Evolutionary conservation across 2,329 filamentous ascomycete genomes (phyloP).

Genomic region (Cadophora luteo-olivacea): DNA sequence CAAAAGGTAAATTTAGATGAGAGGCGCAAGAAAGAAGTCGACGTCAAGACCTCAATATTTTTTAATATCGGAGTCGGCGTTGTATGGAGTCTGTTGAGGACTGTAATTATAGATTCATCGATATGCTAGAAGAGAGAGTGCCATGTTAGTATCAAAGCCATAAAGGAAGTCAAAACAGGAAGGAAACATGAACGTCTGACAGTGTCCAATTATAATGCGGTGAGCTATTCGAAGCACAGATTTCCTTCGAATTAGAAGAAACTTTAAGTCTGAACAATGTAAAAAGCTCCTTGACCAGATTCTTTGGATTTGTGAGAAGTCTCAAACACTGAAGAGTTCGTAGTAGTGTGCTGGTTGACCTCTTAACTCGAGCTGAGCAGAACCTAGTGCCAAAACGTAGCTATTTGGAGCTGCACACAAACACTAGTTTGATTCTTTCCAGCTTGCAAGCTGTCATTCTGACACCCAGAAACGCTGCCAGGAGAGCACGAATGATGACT

Average conservation of each 20-base stretch:
- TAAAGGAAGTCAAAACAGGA: not conserved
- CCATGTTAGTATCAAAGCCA: not conserved
- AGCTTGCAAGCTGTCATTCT: not conserved
- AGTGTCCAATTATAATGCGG: not conserved
- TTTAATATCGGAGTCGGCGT: not conserved
- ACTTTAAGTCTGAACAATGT: not conserved
- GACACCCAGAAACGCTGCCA: not conserved
- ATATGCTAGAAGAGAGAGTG: not conserved
- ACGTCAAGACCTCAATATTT: not conserved
- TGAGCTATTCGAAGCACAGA: not conserved
- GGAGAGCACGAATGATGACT: not conserved
- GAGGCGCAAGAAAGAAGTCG: not conserved
- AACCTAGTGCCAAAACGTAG: not conserved
- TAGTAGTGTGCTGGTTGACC: not conserved
- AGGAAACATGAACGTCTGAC: not conserved
- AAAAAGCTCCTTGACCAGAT: not conserved
- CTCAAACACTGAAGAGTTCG: not conserved
- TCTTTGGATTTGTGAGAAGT: not conserved
- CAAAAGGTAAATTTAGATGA: not conserved
- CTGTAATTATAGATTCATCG: slow-evolving; percentile 8
- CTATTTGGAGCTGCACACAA: not conserved
- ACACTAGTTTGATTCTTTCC: not conserved
- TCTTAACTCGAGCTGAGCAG: not conserved
- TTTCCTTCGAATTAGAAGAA: not conserved
- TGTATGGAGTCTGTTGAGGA: not conserved